Conservation (phyloP, 768 basidiomycete genomes). For the Hygrophorus pudorinus region DNA sequence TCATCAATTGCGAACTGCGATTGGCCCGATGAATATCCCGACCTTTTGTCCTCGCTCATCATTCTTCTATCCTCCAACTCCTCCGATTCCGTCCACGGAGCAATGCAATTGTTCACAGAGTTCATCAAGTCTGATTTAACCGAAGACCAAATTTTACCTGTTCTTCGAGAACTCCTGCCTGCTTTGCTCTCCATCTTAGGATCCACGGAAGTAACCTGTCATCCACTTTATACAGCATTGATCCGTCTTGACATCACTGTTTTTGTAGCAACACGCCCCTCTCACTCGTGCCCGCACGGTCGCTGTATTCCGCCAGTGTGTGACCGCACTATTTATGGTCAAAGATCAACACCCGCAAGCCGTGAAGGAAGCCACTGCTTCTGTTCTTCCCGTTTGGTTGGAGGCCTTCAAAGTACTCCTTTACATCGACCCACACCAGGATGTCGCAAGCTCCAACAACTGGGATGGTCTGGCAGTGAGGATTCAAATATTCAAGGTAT, state of each 20-base stretch:
- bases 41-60: slow-evolving; percentile 70
- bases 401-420: slow-evolving; percentile 79
- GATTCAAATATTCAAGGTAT: slow-evolving; percentile 79
- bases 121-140: slow-evolving; percentile 89
- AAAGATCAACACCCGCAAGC: slow-evolving; percentile 86
- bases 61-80: slow-evolving; percentile 64
- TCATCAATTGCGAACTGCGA: slow-evolving; percentile 86
- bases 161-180: slow-evolving; percentile 83
- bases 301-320: slow-evolving; percentile 83
- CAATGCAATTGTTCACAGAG: slow-evolving; percentile 93
- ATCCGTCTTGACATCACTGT: slow-evolving; percentile 4
- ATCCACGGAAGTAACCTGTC: slow-evolving; percentile 49
- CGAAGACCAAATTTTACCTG: slow-evolving; percentile 90
- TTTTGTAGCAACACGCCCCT: slow-evolving; percentile 52
- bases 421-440: slow-evolving; percentile 48
- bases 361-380: slow-evolving; percentile 71
- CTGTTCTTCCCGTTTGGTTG: slow-evolving; percentile 86
- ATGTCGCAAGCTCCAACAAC: slow-evolving; percentile 44
- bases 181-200: slow-evolving; percentile 76
- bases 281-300: slow-evolving; percentile 80
- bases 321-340: slow-evolving; percentile 87
- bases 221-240: neutral
- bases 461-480: slow-evolving; percentile 82
- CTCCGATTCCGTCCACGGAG: slow-evolving; percentile 78
- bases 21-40: slow-evolving; percentile 96